A percentile compares a stretch with the other conserved stretches of the same genome.
These are phyloP conservation scores for Citrus trifoliata DNA, from an alignment of 345 rosid species.

Conservation along the genomic window DNA sequence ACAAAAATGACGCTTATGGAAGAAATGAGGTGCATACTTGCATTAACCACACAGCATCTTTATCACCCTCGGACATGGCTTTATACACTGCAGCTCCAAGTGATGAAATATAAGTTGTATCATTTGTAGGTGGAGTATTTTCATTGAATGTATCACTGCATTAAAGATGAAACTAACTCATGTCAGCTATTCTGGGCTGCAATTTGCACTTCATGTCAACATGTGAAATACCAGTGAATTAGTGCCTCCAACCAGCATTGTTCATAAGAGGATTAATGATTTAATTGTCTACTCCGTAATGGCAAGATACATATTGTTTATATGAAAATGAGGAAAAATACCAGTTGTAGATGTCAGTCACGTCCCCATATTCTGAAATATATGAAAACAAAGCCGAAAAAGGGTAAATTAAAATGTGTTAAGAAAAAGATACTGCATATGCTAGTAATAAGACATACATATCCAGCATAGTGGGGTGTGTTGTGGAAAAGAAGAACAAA, in stretches of 20 bases:
- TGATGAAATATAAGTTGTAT: slow-evolving; percentile 64
- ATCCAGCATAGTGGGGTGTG: background rate
- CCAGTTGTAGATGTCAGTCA: slow-evolving; percentile 96
- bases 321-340: slow-evolving; percentile 30
- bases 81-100: slow-evolving; percentile 88
- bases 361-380: slow-evolving; percentile 87
- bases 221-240: background rate
- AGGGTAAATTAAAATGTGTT: slow-evolving; percentile 5
- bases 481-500: background rate
- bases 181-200: background rate
- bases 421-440: background rate
- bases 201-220: background rate
- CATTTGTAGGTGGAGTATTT: slow-evolving; percentile 85
- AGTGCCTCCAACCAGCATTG: background rate
- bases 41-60: slow-evolving; percentile 95
- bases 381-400: slow-evolving; percentile 6
- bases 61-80: slow-evolving; percentile 89
- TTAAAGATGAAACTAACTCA: slow-evolving; percentile 10
- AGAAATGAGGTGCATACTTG: slow-evolving; percentile 54
- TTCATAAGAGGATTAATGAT: background rate
- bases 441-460: background rate
- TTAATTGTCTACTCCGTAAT: background rate
- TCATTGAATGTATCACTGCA: slow-evolving; percentile 96
- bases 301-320: background rate
- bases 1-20: background rate